phyloP scores from a whole-genome alignment of 2,329 filamentous ascomycete species.

The Taxawa tesnikishii region DNA sequence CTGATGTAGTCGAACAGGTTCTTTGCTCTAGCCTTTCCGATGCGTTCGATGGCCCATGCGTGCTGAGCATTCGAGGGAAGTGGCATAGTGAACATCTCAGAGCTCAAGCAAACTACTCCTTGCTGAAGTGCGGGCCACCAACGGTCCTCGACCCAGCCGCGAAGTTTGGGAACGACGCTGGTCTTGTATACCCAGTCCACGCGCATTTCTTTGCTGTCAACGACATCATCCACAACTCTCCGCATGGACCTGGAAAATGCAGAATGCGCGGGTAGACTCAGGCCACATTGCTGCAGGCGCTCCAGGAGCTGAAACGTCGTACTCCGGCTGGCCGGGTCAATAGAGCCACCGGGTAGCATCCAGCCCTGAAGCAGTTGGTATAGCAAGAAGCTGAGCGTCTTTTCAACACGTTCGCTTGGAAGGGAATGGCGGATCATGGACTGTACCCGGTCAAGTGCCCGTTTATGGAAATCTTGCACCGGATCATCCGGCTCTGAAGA shows the following conservation, averaged over 20 bases:
- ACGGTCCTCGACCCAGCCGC: conserved; percentile 55
- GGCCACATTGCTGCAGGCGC: too few relatives aligned
- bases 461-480: conserved; percentile 32
- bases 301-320: too few relatives aligned
- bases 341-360: too few relatives aligned
- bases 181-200: conserved; percentile 46
- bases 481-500: too few relatives aligned
- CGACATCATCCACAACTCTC: conserved; percentile 49
- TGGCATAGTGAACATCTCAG: conserved; percentile 12
- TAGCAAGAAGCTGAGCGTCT: conserved; percentile 44
- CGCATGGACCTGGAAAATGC: too few relatives aligned
- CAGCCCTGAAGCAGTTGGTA: too few relatives aligned
- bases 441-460: not conserved
- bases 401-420: conserved; percentile 25
- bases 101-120: conserved; percentile 36
- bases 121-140: conserved; percentile 48
- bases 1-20: conserved; percentile 69
- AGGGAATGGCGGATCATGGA: conserved; percentile 23
- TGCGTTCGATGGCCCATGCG: conserved; percentile 23
- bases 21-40: conserved; percentile 32
- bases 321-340: too few relatives aligned
- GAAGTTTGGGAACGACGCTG: conserved; percentile 47
- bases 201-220: conserved; percentile 46
- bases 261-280: too few relatives aligned
- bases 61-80: conserved; percentile 1